These are phyloP conservation scores for Hemisphaericaspora nanyangensis DNA, from an alignment of 805 yeast genomes.

Conservation along the genomic window DNA sequence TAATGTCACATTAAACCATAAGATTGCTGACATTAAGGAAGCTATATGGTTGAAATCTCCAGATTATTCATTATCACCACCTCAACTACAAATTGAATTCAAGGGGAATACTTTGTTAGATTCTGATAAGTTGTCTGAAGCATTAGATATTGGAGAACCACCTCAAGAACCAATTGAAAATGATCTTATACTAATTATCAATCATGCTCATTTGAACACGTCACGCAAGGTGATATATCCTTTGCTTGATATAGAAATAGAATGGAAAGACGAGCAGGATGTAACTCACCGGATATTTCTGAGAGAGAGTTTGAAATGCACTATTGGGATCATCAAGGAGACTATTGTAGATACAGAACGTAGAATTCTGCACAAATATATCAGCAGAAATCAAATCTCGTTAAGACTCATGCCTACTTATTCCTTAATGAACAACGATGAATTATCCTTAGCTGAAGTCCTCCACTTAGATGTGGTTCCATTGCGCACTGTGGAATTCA, in stretches of 20 bases:
- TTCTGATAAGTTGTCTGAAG: slow-evolving; percentile 9
- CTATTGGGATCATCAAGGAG: slow-evolving; percentile 6
- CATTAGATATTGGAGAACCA: slow-evolving; percentile 6
- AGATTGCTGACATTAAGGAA: slow-evolving; percentile 18
- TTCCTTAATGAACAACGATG: slow-evolving; percentile 1
- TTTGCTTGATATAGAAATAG: slow-evolving; percentile 1
- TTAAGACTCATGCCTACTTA: not conserved
- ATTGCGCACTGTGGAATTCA: slow-evolving; percentile 11
- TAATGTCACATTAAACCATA: slow-evolving; percentile 18
- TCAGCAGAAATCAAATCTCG: not conserved
- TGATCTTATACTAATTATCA: slow-evolving; percentile 1
- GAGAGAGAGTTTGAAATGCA: slow-evolving; percentile 5
- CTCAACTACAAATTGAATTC: slow-evolving; percentile 15
- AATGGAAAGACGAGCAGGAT: slow-evolving; percentile 3
- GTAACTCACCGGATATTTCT: not conserved
- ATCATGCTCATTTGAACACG: not conserved
- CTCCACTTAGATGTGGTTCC: slow-evolving; percentile 28
- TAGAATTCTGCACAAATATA: not conserved
- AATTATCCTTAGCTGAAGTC: slow-evolving; percentile 7
- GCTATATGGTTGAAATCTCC: slow-evolving; percentile 28
- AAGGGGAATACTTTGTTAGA: slow-evolving; percentile 11
- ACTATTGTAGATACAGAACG: slow-evolving; percentile 1
- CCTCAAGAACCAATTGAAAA: not conserved
- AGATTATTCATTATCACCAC: slow-evolving; percentile 22
- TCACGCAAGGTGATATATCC: not conserved